Conservation (phyloP, 305 asterid genomes). For the Plantago coronopus region DNA sequence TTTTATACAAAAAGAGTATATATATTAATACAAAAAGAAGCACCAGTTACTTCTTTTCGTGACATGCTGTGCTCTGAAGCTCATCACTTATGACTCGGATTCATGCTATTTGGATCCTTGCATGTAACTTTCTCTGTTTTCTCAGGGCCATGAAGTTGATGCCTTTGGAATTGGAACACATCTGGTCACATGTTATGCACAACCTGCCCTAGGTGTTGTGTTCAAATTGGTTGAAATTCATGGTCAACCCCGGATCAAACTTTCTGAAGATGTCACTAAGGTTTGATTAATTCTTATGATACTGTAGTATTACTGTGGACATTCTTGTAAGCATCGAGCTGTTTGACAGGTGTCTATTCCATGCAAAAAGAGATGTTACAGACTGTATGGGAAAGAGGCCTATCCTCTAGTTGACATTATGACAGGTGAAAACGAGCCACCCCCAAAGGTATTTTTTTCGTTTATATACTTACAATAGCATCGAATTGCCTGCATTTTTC, state of each 20-base stretch:
- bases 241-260: conserved; percentile 63
- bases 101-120: conserved; percentile 9
- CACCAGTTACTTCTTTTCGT: neutral
- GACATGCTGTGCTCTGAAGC: neutral
- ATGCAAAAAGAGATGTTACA: conserved; percentile 88
- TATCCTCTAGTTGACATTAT: conserved; percentile 79
- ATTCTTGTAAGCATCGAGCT: conserved; percentile 3
- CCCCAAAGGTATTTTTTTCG: conserved; percentile 46
- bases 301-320: conserved; percentile 8
- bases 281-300: conserved; percentile 29
- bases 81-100: neutral
- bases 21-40: neutral
- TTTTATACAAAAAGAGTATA: conserved; percentile 2
- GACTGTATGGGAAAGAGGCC: conserved; percentile 91
- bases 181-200: conserved; percentile 67
- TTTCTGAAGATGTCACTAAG: conserved; percentile 67
- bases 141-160: conserved; percentile 19
- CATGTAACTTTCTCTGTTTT: neutral
- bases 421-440: conserved; percentile 55
- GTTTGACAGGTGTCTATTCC: conserved; percentile 86
- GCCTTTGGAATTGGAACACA: conserved; percentile 47
- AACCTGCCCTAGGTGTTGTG: conserved; percentile 63
- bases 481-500: neutral
- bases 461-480: neutral
- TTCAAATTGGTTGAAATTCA: conserved; percentile 66